Conservation (phyloP, 495 filamentous ascomycete species). For the Lasiosphaeris hirsuta region DNA sequence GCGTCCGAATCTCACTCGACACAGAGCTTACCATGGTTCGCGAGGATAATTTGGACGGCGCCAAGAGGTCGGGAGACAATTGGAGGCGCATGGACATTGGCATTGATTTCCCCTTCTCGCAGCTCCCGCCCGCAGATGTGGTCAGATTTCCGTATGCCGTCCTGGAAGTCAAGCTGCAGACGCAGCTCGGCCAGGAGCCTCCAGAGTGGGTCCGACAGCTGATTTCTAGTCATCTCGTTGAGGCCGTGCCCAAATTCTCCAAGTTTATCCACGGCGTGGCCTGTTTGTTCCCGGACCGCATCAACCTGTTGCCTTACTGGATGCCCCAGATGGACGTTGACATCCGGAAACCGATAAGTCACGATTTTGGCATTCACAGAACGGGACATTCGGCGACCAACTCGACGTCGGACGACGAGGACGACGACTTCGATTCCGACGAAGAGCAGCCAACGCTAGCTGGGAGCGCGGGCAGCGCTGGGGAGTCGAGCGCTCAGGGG, state of each 20-base stretch:
- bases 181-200: constrained; percentile 93
- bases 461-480: constrained; percentile 19
- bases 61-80: constrained; percentile 72
- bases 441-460: constrained; percentile 39
- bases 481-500: constrained; percentile 32
- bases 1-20: constrained; percentile 95
- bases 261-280: constrained; percentile 98
- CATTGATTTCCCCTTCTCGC: constrained; percentile 90
- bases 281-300: constrained; percentile 78
- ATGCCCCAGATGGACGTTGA: constrained; percentile 97
- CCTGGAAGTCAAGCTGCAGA: constrained; percentile 96
- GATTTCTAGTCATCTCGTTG: constrained; percentile 87
- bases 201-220: constrained; percentile 94
- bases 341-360: constrained; percentile 86
- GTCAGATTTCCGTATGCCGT: constrained; percentile 95
- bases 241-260: constrained; percentile 97
- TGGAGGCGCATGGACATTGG: constrained; percentile 98
- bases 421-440: constrained; percentile 57
- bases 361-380: constrained; percentile 83
- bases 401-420: constrained; percentile 73
- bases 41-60: constrained; percentile 90
- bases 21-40: constrained; percentile 92
- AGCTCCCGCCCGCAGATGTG: constrained; percentile 78
- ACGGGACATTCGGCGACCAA: constrained; percentile 67
- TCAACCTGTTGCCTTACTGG: constrained; percentile 93